A percentile compares a stretch with the other conserved stretches of the same genome.
Evolutionary conservation across 345 rosid species (phyloP).

Genomic region (Eucalyptus regnans): DNA sequence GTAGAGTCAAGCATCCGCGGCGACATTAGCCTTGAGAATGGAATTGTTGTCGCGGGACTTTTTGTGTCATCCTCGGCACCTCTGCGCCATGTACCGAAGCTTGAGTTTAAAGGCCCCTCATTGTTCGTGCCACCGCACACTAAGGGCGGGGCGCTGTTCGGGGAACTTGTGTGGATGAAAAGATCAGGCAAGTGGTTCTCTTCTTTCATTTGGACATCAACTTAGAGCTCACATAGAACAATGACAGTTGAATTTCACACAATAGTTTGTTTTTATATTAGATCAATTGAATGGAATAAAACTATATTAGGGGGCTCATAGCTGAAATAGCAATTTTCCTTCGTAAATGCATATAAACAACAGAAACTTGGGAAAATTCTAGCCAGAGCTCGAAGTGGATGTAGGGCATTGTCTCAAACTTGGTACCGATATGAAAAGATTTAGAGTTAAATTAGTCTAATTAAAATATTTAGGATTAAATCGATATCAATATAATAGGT

Average conservation of each 20-base stretch:
- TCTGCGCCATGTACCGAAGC: slow-evolving; percentile 12
- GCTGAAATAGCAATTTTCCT: too few species aligned
- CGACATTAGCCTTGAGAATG: background rate
- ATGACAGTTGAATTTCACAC: background rate
- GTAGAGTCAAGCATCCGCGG: slow-evolving; percentile 21
- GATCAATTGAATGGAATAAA: too few species aligned
- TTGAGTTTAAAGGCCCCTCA: background rate
- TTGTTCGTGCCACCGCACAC: slow-evolving; percentile 1
- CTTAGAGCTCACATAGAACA: background rate
- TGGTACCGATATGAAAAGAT: too few species aligned
- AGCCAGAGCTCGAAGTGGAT: rapidly evolving
- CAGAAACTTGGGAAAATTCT: too few species aligned
- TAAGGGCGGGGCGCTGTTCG: slow-evolving; percentile 13
- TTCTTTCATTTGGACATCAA: background rate
- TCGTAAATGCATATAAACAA: too few species aligned
- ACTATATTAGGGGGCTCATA: too few species aligned
- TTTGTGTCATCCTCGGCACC: background rate
- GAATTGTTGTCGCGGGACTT: slow-evolving; percentile 5
- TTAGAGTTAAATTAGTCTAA: too few species aligned
- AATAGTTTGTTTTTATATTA: too few species aligned
- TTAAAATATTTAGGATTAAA: too few species aligned
- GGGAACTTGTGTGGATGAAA: slow-evolving; percentile 43
- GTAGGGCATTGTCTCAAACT: too few species aligned
- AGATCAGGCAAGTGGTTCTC: slow-evolving; percentile 17
- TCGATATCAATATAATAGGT: too few species aligned